Conservation (phyloP, 768 basidiomycete species). For the Lactarius akahatsu region DNA sequence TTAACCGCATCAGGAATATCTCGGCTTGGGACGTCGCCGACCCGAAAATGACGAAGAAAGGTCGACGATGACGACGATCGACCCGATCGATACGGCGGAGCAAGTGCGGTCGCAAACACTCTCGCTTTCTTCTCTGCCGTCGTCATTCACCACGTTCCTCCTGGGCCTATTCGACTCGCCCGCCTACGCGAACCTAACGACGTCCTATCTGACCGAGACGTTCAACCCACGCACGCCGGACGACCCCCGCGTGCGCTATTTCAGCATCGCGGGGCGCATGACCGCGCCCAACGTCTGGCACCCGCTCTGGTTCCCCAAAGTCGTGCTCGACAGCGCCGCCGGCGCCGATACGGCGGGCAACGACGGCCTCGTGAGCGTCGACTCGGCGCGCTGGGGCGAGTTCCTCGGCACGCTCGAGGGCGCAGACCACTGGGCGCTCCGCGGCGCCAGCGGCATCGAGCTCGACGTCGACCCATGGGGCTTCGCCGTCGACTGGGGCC, state of each 20-base stretch:
- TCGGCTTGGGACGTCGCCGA: constrained; percentile 68
- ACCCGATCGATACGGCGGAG: not conserved
- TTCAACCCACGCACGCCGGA: constrained; percentile 86
- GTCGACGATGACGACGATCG: not conserved
- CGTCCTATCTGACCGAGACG: constrained; percentile 69
- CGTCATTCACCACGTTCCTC: constrained; percentile 83
- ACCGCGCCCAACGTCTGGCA: constrained; percentile 74
- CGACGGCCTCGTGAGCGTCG: constrained; percentile 89
- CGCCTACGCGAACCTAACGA: constrained; percentile 92
- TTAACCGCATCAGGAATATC: constrained; percentile 60
- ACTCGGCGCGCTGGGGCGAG: constrained; percentile 94
- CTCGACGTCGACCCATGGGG: constrained; percentile 54
- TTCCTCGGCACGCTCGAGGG: constrained; percentile 88
- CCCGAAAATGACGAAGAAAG: not conserved
- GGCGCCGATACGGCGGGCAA: constrained; percentile 71
- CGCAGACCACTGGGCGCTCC: constrained; percentile 95
- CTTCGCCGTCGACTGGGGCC: constrained; percentile 54
- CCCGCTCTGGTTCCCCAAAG: constrained; percentile 95
- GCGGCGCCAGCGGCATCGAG: constrained; percentile 82
- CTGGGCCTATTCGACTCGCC: constrained; percentile 92
- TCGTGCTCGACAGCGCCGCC: constrained; percentile 87
- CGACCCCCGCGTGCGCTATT: constrained; percentile 83
- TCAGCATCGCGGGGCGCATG: constrained; percentile 82
- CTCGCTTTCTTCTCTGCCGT: constrained; percentile 66
- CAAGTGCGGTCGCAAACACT: constrained; percentile 31